Conservation (phyloP, 2,329 filamentous ascomycete genomes). For the Colletotrichum tropicale region DNA sequence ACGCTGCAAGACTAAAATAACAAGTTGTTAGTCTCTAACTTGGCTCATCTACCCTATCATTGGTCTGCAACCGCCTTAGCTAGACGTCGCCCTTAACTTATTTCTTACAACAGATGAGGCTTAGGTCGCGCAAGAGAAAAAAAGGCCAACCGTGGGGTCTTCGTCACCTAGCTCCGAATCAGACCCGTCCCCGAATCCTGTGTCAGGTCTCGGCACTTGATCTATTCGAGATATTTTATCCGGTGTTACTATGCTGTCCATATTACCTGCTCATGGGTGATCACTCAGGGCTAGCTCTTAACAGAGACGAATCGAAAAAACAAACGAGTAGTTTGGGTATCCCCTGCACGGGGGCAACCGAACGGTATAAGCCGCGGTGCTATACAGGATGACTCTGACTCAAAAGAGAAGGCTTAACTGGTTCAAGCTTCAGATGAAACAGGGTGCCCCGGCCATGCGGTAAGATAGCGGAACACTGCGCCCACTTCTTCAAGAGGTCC, state of each 20-base stretch:
- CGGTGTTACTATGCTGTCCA: neutral
- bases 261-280: neutral
- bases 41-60: neutral
- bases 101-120: neutral
- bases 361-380: neutral
- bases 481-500: neutral
- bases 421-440: conserved; percentile 16
- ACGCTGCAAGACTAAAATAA: neutral
- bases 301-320: neutral
- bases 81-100: neutral
- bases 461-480: neutral
- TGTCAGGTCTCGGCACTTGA: neutral
- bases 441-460: neutral
- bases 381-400: neutral
- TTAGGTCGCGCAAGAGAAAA: neutral
- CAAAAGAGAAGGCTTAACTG: neutral
- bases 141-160: neutral
- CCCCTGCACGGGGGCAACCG: neutral
- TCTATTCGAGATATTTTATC: neutral
- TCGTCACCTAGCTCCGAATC: no score
- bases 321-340: neutral
- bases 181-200: neutral
- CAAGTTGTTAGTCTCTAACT: neutral
- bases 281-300: neutral
- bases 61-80: neutral